Conservation (phyloP, 2,329 filamentous ascomycete species). For the Dendrostoma leiphaemia region DNA sequence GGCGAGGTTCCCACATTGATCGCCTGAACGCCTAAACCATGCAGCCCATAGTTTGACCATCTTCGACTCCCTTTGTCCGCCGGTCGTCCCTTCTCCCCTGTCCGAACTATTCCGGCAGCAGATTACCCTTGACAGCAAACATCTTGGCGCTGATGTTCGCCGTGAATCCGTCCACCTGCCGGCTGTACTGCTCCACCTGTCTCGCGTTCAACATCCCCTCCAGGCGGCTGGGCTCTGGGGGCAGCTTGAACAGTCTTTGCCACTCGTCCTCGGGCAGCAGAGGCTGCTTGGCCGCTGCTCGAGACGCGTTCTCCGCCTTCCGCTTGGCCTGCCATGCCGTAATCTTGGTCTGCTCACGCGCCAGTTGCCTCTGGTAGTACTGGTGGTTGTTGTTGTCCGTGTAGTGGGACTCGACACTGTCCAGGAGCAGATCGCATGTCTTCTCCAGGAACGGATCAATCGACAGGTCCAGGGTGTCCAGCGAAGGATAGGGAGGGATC, state of each 20-base stretch:
- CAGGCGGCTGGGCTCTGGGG: slow-evolving; percentile 86
- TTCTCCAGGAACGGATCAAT: slow-evolving; percentile 98
- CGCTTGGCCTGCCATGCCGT: slow-evolving; percentile 95
- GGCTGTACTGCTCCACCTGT: slow-evolving; percentile 96
- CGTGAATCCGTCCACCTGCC: slow-evolving; percentile 95
- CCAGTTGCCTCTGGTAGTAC: slow-evolving; percentile 88
- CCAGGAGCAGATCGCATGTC: slow-evolving; percentile 92
- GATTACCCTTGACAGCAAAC: slow-evolving; percentile 84
- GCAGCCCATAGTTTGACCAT: slow-evolving; percentile 10
- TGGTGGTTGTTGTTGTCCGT: slow-evolving; percentile 99
- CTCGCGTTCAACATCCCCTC: slow-evolving; percentile 93
- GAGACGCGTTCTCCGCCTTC: slow-evolving; percentile 88
- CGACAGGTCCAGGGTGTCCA: slow-evolving; percentile 84
- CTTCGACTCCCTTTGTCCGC: neutral
- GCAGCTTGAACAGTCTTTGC: slow-evolving; percentile 97
- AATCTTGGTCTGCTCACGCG: slow-evolving; percentile 94
- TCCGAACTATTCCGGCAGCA: slow-evolving; percentile 51
- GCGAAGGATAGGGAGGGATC: slow-evolving; percentile 77
- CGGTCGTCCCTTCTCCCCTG: neutral
- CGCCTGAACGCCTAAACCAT: slow-evolving; percentile 15
- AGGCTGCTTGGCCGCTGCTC: slow-evolving; percentile 81
- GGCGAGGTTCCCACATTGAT: neutral
- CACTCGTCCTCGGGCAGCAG: slow-evolving; percentile 95
- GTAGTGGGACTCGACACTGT: slow-evolving; percentile 97
- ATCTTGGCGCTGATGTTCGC: slow-evolving; percentile 92